Evolutionary conservation across 352 stramenopile species (phyloP), one percentile per base, ranked within the genome.

Genomic region (Phytophthora kernoviae): DNA sequence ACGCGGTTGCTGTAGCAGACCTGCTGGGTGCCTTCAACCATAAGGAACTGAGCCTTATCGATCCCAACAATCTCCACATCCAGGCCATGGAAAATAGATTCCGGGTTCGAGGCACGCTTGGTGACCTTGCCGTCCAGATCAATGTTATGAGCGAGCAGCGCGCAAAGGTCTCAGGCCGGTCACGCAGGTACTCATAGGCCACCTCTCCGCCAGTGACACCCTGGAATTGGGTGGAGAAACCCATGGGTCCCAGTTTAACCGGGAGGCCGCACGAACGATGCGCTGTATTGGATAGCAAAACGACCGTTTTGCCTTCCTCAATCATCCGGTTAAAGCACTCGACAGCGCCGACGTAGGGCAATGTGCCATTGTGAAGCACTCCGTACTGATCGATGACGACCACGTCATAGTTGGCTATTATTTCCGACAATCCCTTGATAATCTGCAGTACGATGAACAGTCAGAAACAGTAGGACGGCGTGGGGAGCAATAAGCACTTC

Each of bases 361-460:
- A 32, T 4, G 73, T 79, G 52, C 91, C 91, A 78, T 98, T 96
- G 73, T 98, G 91, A 56, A 98, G 68, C 18, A 98, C 91, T 39
- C 91, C 91, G 54, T 88, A 98, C 73, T 98, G 91, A 74, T 98
- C 91, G 17, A 97, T 72, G 50, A 98, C 80, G 62, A 98, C 96
- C 10, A 87, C 78, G 66, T 98, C 87, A 65, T 96, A 98, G 12
- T 57, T 54, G 37, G 83, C 67, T 5, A 78, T 50, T 21, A 95
- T 44, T 27, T 67, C 62, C 34, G 49, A 52, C 11, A 88, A 43
- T 1, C 76, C 79, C 6, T 43, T 18, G 30, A 84, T 51, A 4
- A 81, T 61, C 67, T 80, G 55, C 48, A 24, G 37, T 6, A 36
- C 2, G 15, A 42, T 11, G 17, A 45, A 37, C 9, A 17, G 26